Base-by-base conservation (phyloP, 208 protist species). In the Sergeia podlipaevii region DNA sequence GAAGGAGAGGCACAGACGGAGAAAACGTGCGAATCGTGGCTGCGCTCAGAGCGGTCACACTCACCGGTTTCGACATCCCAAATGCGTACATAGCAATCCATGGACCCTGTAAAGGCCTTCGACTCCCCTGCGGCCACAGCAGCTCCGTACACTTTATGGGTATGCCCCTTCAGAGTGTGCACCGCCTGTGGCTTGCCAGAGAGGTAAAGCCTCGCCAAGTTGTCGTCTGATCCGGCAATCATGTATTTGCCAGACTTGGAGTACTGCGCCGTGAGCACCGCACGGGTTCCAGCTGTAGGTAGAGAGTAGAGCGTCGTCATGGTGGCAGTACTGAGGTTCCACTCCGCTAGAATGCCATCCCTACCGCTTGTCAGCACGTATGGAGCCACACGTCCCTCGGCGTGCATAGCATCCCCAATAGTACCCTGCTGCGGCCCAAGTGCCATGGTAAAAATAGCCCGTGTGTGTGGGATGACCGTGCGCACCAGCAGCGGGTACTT, bases 11-110 rank as follows among this genome's bases (percentile, higher is more conserved):
- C 52, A 30, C 58, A 55, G 7, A 90, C 46, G n/a, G 64, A 32
- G 49, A 93, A 93, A 27, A 93, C 68, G 57, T 76, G 61, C 2
- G 60, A 78, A 23, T 48, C 59, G 59, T 83, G 77, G 2, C 64
- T 70, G 13, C 54, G 27, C 46, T 50, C 44, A 0, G 27, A 69
- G n/a, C 36, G 49, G n/a, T 83, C 21, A 32, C 41, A 61, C 18
- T 1, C 42, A 10, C 62, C 65, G 6, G 67, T 79, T 7, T 39
- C 37, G 18, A 78, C 64, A 50, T 93, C 81, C 80, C 80, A 92
- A 38, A 60, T 41, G 33, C 75, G 72, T 36, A 87, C 50, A 0
- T 43, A 61, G 21, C 54, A 45, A 45, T 91, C 83, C 78, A 91
- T 91, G 28, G 73, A 70, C 1, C 52, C 70, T 4, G 83, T 80